Evolutionary conservation across 1,284 basidiomycete genomes (phyloP).

Genomic region (Moesziomyces globuligerus): DNA sequence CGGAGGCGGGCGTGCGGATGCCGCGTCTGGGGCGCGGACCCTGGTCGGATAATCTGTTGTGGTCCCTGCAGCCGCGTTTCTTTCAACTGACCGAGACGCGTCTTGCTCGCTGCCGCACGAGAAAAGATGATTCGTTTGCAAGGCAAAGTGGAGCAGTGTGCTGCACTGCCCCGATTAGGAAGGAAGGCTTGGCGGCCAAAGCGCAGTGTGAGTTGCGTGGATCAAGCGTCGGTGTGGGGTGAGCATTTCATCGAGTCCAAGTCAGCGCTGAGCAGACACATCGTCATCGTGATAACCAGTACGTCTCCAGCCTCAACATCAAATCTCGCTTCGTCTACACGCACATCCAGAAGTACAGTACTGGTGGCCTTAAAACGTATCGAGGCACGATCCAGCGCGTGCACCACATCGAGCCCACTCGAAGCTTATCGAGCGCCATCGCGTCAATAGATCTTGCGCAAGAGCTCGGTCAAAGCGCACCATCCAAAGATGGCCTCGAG

Average conservation of each 20-base stretch:
- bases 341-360: no score
- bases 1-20: no score
- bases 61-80: constrained; percentile 9
- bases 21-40: constrained; percentile 11
- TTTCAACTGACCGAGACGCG: no score
- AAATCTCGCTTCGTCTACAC: no score
- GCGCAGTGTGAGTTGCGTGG: neutral
- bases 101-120: constrained; percentile 9
- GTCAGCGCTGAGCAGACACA: no score
- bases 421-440: no score
- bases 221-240: neutral
- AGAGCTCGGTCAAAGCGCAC: neutral
- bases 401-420: no score
- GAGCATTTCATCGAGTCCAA: no score
- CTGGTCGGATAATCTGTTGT: constrained; percentile 1
- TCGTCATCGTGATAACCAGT: no score
- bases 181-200: constrained; percentile 11
- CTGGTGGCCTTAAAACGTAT: no score
- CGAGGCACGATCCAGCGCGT: neutral
- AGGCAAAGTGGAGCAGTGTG: constrained; percentile 2
- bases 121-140: neutral
- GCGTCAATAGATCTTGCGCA: neutral
- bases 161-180: constrained; percentile 6
- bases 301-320: no score
- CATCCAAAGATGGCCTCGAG: constrained; percentile 15